Evolutionary conservation across 2,329 filamentous ascomycete genomes (phyloP).

Genomic region (Metarhizium brunneum): DNA sequence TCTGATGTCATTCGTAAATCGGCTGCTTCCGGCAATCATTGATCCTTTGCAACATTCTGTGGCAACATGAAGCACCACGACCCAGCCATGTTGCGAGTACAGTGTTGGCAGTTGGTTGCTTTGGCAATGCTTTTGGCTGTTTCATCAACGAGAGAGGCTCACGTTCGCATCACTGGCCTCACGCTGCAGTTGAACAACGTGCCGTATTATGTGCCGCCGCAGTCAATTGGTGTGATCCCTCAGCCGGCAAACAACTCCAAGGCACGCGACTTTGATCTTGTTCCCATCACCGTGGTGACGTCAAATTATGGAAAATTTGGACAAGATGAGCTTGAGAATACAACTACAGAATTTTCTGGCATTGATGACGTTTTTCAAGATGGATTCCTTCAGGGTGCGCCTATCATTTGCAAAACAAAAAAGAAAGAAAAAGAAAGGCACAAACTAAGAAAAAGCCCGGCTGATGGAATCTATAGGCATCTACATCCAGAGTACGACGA

Average conservation of each 20-base stretch:
- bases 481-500: background rate
- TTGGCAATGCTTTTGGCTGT: background rate
- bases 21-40: too few relatives aligned
- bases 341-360: background rate
- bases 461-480: background rate
- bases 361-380: slow-evolving; percentile 9
- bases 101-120: background rate
- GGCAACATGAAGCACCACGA: too few relatives aligned
- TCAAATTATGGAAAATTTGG: background rate
- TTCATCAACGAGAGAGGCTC: background rate
- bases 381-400: slow-evolving; percentile 6
- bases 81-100: background rate
- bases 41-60: too few relatives aligned
- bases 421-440: too few relatives aligned
- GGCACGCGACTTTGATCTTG: background rate
- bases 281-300: background rate
- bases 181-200: slow-evolving; percentile 5
- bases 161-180: slow-evolving; percentile 4
- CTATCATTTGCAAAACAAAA: too few relatives aligned
- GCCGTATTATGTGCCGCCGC: slow-evolving; percentile 9
- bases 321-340: background rate
- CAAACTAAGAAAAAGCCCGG: background rate
- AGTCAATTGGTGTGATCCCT: background rate
- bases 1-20: too few relatives aligned
- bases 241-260: background rate